Evolutionary conservation across 2,329 filamentous ascomycete species (phyloP).

Genomic region (Aspergillus alliaceus): DNA sequence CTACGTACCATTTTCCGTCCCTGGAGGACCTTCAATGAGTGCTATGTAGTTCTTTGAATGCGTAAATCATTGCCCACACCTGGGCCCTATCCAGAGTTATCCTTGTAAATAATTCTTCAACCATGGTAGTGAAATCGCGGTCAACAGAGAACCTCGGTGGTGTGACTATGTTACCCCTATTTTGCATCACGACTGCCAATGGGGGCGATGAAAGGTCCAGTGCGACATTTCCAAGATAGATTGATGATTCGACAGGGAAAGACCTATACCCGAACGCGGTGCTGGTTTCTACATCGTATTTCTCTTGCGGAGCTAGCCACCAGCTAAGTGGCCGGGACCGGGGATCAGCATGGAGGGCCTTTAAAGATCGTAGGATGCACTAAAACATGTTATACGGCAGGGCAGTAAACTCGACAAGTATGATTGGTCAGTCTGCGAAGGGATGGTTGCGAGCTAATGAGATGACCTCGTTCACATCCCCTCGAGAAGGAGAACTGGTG

Average conservation of each 20-base stretch:
- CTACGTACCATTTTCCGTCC: background rate
- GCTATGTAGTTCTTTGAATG: background rate
- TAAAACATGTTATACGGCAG: constrained; percentile 12
- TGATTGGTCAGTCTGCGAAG: background rate
- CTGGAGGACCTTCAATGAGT: background rate
- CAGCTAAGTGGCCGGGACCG: background rate
- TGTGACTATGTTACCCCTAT: background rate
- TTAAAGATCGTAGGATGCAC: constrained; percentile 11
- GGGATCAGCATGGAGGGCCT: background rate
- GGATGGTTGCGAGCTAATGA: background rate
- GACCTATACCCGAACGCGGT: background rate
- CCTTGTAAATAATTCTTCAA: background rate
- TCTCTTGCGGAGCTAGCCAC: background rate
- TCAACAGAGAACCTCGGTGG: background rate
- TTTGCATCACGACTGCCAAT: background rate
- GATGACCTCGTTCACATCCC: background rate
- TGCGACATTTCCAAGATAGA: background rate
- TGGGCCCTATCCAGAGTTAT: background rate
- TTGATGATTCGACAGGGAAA: background rate
- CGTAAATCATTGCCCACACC: background rate
- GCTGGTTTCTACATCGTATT: background rate
- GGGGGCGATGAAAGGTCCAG: background rate
- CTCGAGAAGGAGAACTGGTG: background rate
- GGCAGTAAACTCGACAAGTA: constrained; percentile 14
- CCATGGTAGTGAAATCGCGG: background rate